phyloP scores from a whole-genome alignment of 192 early-diverging fungal genomes.

The Coemansia sp. region DNA sequence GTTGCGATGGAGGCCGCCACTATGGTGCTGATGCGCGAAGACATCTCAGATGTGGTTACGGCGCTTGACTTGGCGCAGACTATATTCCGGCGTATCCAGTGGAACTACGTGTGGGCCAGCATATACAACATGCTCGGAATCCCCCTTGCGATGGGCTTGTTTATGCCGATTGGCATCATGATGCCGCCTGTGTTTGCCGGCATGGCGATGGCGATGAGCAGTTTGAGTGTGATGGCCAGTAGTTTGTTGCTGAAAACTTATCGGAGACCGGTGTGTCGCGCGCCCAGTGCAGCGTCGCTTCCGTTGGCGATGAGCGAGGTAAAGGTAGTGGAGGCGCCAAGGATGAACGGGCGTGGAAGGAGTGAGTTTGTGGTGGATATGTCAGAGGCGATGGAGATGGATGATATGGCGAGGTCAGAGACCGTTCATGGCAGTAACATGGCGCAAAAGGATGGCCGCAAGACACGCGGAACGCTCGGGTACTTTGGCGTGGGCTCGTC shows the following conservation, averaged over 20 bases:
- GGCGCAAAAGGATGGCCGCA: not conserved
- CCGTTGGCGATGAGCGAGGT: conserved; percentile 29
- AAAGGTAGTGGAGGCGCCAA: conserved; percentile 19
- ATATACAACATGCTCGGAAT: conserved; percentile 88
- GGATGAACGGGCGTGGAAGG: not conserved
- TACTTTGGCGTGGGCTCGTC: conserved; percentile 16
- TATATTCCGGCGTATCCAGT: conserved; percentile 81
- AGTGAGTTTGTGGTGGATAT: conserved; percentile 33
- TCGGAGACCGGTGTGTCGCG: conserved; percentile 41
- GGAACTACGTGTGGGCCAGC: conserved; percentile 90
- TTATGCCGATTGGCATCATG: conserved; percentile 79
- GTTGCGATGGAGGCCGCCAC: conserved; percentile 93
- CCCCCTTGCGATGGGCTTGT: conserved; percentile 91
- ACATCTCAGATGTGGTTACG: conserved; percentile 81
- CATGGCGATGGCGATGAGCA: conserved; percentile 89
- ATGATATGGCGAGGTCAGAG: not conserved
- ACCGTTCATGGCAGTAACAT: not conserved
- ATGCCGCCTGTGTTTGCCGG: conserved; percentile 92
- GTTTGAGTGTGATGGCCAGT: conserved; percentile 87
- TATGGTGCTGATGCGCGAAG: conserved; percentile 89
- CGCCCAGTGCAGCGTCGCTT: conserved; percentile 22
- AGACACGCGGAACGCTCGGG: not conserved
- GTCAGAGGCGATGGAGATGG: conserved; percentile 23
- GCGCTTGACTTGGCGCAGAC: conserved; percentile 80
- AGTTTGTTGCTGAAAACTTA: conserved; percentile 83